Evolutionary conservation across 106 monocot species (phyloP).

Genomic region (Posidonia australis): DNA sequence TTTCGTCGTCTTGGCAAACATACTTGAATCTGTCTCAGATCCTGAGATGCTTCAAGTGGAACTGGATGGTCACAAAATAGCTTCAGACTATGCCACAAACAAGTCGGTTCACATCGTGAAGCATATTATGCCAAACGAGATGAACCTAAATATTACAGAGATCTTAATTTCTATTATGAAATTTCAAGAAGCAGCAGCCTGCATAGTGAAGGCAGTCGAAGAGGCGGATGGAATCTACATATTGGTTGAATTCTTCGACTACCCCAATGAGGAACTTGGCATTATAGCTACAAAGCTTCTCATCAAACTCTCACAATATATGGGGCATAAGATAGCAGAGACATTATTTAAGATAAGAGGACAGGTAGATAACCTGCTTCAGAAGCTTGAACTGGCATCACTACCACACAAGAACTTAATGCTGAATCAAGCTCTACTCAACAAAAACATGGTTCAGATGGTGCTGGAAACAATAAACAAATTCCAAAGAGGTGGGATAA

Average conservation of each 20-base stretch:
- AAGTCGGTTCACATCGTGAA: slow-evolving; percentile 35
- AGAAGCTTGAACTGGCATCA: slow-evolving; percentile 28
- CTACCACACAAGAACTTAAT: slow-evolving; percentile 40
- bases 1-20: slow-evolving; percentile 32
- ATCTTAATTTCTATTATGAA: slow-evolving; percentile 30
- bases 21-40: slow-evolving; percentile 35
- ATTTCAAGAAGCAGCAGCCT: slow-evolving; percentile 12
- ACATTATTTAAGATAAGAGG: slow-evolving; percentile 35
- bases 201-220: slow-evolving; percentile 31
- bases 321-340: slow-evolving; percentile 47
- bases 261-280: slow-evolving; percentile 22
- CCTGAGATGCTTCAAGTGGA: slow-evolving; percentile 25
- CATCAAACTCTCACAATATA: slow-evolving; percentile 27
- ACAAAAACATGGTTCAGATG: slow-evolving; percentile 18
- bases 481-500: slow-evolving; percentile 27
- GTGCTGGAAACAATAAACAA: slow-evolving; percentile 25
- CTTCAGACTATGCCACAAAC: slow-evolving; percentile 33
- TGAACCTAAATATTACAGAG: slow-evolving; percentile 36
- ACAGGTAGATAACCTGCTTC: slow-evolving; percentile 35
- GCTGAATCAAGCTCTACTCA: slow-evolving; percentile 39
- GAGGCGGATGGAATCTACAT: slow-evolving; percentile 18
- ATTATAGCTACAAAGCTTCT: slow-evolving; percentile 35
- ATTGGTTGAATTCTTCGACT: slow-evolving; percentile 34
- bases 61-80: slow-evolving; percentile 36
- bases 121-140: slow-evolving; percentile 15